Evolutionary conservation across 192 early-diverging fungal genomes (phyloP), one percentile per base, ranked within the genome.

Genomic region (Lunasporangiospora selenospora): DNA sequence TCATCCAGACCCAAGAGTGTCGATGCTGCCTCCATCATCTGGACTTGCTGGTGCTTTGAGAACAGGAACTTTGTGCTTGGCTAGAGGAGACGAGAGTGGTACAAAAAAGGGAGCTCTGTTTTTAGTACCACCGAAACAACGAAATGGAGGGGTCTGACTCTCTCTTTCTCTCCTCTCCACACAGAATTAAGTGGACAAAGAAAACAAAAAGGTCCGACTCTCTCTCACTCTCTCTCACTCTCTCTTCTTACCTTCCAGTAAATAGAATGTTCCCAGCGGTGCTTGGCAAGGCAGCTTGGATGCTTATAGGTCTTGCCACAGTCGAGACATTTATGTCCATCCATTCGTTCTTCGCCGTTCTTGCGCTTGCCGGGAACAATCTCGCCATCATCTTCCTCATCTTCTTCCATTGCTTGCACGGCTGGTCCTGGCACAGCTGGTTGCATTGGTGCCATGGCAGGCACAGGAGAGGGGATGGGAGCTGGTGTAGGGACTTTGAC

Each of bases 221-320:
- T n/a, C n/a, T n/a, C n/a, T n/a, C n/a, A n/a, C n/a, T n/a, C n/a
- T n/a, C n/a, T n/a, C n/a, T n/a, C n/a, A n/a, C n/a, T n/a, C n/a
- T n/a, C n/a, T n/a, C n/a, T n/a, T 19, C 26, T 67, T 47, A 87
- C 69, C 43, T 81, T 81, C 88, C 88, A 89, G 48, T 82, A 76
- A 30, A 78, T 79, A 8, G 87, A 87, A 49, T 90, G 88, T 54
- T 90, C 87, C 88, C 87, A 88, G 27, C 77, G 78, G 75, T 90
- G 88, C 66, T 88, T 90, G 53, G 65, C 48, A 15, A 90, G 65
- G 59, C 85, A 88, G 48, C 83, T 86, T 8, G 81, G 73, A 56
- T 87, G 85, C 43, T 90, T 90, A 76, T 88, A 90, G 1, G 58
- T 42, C 55, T 90, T 90, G 26, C 84, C 85, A 69, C 88, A 90